Evolutionary conservation across 2,329 filamentous ascomycete genomes (phyloP).

Genomic region (Cladosporium sphaerospermum): DNA sequence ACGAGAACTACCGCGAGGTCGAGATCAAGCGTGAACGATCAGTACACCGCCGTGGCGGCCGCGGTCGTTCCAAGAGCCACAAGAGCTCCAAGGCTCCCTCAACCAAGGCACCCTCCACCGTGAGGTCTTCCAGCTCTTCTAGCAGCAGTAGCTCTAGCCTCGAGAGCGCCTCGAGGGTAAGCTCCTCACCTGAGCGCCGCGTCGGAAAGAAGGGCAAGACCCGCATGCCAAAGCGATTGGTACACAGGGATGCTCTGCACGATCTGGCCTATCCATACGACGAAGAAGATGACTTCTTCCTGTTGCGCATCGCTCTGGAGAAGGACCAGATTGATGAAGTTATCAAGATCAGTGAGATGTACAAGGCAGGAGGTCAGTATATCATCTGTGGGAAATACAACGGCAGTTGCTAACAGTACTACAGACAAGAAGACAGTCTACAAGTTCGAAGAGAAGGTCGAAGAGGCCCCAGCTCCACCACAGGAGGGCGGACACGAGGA

Average conservation of each 20-base stretch:
- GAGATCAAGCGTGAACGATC: conserved; percentile 44
- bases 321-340: conserved; percentile 90
- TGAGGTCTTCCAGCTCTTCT: conserved; percentile 18
- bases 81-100: conserved; percentile 15
- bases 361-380: conserved; percentile 44
- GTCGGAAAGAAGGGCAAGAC: conserved; percentile 70
- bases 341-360: conserved; percentile 73
- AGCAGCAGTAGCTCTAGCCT: conserved; percentile 39
- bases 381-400: background rate
- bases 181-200: conserved; percentile 27
- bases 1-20: conserved; percentile 44
- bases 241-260: conserved; percentile 72
- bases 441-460: conserved; percentile 28
- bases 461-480: conserved; percentile 17
- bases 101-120: conserved; percentile 16
- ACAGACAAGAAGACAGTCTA: conserved; percentile 32
- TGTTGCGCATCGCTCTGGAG: conserved; percentile 77
- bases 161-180: conserved; percentile 25
- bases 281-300: conserved; percentile 77
- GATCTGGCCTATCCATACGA: conserved; percentile 81
- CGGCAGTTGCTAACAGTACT: conserved; percentile 15
- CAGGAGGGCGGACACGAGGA: conserved; percentile 27
- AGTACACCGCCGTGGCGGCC: conserved; percentile 23
- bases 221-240: conserved; percentile 72
- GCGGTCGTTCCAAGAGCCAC: conserved; percentile 20